Evolutionary conservation across 345 rosid species (phyloP), one percentile per base, ranked within the genome.

Genomic region (Hibiscus tridactylites): DNA sequence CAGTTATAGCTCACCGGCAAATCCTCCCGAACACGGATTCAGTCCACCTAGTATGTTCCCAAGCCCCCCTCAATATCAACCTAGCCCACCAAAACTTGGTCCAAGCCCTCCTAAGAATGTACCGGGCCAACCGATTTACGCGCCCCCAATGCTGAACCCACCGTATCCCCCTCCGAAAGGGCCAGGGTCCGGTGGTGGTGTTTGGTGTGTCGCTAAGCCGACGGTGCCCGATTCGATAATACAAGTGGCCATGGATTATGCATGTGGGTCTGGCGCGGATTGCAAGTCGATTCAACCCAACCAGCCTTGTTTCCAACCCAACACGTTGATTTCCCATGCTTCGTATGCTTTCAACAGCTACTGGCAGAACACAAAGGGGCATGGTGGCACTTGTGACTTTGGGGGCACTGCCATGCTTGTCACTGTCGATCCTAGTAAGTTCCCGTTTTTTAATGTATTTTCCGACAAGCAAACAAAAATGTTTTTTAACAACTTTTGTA

Each of bases 321-420:
- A 83, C 19, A 85, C 83, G 3, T 21, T 80, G 65, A 24, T 80
- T 10, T 69, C 84, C 1, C 87, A 83, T 64, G 83, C 87, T 49
- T 83, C 87, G 0, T 85, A 47, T 70, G 89, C 89, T 39, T 81
- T 85, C 74, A 85, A 85, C 60, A 83, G 80, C 73, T 81, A 81
- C 78, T 85, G 87, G 87, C 89, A 85, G 74, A 74, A 44, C 21
- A 44, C 54, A 0, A 83, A 81, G 73, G 56, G 3, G 2, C 33
- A 19, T 0, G 85, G 87, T 2, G 89, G 85, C n/a, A 83, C 89
- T 52, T 85, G 89, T 57, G 82, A 81, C 49, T 83, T 83, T 57
- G 87, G 84, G 21, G 89, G 85, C 12, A 81, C 83, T n/a, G 89
- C 89, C 74, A 81, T 83, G 78, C 76, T 83, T 10, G 78, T 83